Base-by-base conservation (phyloP, 1,139 yeast species). In the Kluyveromyces marxianus region DNA sequence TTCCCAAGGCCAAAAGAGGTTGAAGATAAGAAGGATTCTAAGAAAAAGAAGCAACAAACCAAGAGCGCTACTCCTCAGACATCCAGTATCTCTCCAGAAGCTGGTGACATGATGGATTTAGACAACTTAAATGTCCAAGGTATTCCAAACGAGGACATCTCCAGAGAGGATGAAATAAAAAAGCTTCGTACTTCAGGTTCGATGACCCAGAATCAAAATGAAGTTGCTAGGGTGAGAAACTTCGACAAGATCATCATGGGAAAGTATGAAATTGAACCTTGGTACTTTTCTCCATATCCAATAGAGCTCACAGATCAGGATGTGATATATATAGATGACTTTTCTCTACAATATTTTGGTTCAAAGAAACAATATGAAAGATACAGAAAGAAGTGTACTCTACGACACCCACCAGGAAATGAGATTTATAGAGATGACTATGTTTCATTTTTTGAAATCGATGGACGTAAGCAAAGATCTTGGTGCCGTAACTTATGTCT, bases 201-300 rank as follows among this genome's bases (percentile, higher is more conserved):
- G 1, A 92, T 94, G 98, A 86, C 95, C 5, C 98, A 94, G 65
- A 74, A 73, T 44, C 84, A 86, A 54, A 83, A 81, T 60, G 98
- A 92, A 60, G 88, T 92, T 27, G 89, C 97, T 0, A 74, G 95
- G 50, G 97, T 92, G 39, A 76, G 97, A 56, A 92, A 92, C 62
- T 72, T 94, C 53, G 73, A 78, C 35, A 74, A 78, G 41, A 77
- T 92, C 3, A 83, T 88, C 3, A 79, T 92, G 67, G 99, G 98
- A 1, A 86, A 84, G 52, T 89, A 82, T 65, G 86, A 86, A 52
- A 87, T 94, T 42, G 99, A 92, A 62, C 98, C 99, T 1, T 92
- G 99, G 99, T 94, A 92, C 67, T 92, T 94, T 61, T 86, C 96
- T 2, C 97, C 99, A 0, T 92, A 94, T 63, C 99, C 99, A 0